These are phyloP conservation scores for Ascochyta pisi DNA, from an alignment of 2,329 filamentous ascomycete genomes.

Conservation along the genomic window DNA sequence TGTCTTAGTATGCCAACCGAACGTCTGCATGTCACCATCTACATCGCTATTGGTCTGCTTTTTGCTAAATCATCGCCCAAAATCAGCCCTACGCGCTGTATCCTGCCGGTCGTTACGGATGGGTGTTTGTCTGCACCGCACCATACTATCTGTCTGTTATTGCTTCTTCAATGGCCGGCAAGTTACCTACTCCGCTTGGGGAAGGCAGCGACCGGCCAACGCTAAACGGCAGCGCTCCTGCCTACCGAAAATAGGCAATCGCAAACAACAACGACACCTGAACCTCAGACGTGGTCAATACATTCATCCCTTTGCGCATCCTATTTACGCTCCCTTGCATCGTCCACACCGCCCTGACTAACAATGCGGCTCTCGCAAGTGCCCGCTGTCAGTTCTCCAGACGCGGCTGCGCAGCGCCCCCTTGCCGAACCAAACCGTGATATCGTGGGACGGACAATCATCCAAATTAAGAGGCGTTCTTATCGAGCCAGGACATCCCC, in stretches of 20 bases:
- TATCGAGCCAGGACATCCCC: conserved; percentile 17
- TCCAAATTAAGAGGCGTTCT: conserved; percentile 30
- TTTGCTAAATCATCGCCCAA: background rate
- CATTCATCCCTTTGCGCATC: conserved; percentile 2
- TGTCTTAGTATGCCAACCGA: conserved; percentile 6
- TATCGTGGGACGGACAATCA: conserved; percentile 5
- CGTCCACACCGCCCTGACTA: conserved; percentile 17
- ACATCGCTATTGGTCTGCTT: background rate
- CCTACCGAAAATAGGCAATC: background rate
- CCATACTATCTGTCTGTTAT: background rate
- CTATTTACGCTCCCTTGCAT: conserved; percentile 10
- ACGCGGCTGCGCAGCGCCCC: conserved; percentile 16
- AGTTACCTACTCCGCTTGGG: background rate
- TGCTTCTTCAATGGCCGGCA: background rate
- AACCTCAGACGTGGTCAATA: background rate
- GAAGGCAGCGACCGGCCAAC: background rate
- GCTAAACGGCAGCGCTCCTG: background rate
- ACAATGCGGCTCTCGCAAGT: conserved; percentile 30
- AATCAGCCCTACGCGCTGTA: conserved; percentile 9
- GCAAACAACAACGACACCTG: background rate
- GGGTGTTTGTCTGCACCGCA: background rate
- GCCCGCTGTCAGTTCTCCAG: conserved; percentile 25
- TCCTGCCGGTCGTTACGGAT: background rate
- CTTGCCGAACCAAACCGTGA: conserved; percentile 12
- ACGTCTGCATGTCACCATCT: background rate